A percentile compares a stretch with the other conserved stretches of the same genome.
Conservation (phyloP, 108 stramenopile species). For the Cyclostephanos invisitatus region DNA sequence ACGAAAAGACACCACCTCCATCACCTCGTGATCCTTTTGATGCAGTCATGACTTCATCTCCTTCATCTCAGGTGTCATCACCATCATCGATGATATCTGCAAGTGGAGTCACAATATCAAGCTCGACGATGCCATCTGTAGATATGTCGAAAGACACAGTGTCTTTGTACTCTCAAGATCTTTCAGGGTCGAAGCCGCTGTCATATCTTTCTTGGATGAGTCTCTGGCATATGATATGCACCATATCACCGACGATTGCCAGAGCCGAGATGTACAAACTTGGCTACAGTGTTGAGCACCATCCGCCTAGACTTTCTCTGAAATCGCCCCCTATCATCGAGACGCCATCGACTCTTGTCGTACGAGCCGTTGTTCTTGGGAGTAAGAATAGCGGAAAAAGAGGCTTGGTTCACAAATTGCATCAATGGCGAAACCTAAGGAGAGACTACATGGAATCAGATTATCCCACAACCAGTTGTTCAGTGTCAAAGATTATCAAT, state of each 20-base stretch:
- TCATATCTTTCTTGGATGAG: constrained; percentile 83
- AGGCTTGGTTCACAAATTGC: constrained; percentile 42
- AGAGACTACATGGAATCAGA: constrained; percentile 8
- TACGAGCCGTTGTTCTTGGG: constrained; percentile 65
- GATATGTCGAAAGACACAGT: constrained; percentile 47
- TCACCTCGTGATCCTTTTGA: constrained; percentile 33
- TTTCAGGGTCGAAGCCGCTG: constrained; percentile 38
- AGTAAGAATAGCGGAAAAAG: constrained; percentile 56
- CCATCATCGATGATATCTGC: constrained; percentile 60
- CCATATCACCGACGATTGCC: constrained; percentile 60
- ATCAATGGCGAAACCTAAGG: constrained; percentile 24
- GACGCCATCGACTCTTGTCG: constrained; percentile 55
- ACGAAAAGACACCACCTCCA: constrained; percentile 30
- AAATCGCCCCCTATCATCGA: not conserved
- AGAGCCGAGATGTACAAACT: constrained; percentile 73
- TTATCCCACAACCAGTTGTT: constrained; percentile 44
- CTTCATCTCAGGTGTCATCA: constrained; percentile 24
- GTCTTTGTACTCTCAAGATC: not conserved
- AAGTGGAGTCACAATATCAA: constrained; percentile 76
- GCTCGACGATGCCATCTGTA: constrained; percentile 66
- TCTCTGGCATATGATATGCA: constrained; percentile 71
- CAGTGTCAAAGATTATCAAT: constrained; percentile 48
- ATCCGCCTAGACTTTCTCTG: not conserved
- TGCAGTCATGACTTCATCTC: constrained; percentile 14
- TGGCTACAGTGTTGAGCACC: constrained; percentile 53